A percentile compares a stretch with the other conserved stretches of the same genome.
These are phyloP conservation scores for Wallacemonas sp. DNA, from an alignment of 208 protist genomes.

Conservation along the genomic window DNA sequence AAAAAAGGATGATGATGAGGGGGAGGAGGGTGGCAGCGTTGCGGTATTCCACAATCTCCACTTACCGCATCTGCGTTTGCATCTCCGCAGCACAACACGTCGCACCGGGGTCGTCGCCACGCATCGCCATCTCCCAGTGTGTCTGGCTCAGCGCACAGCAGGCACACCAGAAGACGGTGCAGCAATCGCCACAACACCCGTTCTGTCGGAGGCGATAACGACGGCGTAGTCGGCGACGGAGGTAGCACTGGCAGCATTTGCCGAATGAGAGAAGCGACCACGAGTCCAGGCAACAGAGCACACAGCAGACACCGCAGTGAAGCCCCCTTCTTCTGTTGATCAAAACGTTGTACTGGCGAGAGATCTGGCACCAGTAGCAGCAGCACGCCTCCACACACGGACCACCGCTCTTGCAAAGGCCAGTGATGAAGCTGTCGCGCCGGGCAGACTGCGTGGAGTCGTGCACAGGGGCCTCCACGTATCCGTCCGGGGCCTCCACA, in stretches of 20 bases:
- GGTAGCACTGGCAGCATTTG: not conserved
- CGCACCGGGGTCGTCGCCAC: conserved; percentile 28
- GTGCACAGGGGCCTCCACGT: too few species aligned
- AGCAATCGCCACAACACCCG: conserved; percentile 15
- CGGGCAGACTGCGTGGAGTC: too few species aligned
- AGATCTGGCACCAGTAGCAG: conserved; percentile 35
- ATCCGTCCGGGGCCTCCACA: too few species aligned
- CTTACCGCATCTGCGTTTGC: too few species aligned
- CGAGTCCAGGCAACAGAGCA: conserved; percentile 8
- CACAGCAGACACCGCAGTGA: conserved; percentile 18
- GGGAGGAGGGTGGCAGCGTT: too few species aligned
- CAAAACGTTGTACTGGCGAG: conserved; percentile 24
- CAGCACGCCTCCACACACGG: conserved; percentile 37
- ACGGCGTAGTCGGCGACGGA: conserved; percentile 21
- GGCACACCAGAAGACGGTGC: conserved; percentile 15
- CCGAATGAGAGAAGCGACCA: not conserved
- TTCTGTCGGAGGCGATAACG: conserved; percentile 24
- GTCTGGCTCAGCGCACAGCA: conserved; percentile 25
- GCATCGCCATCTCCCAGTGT: conserved; percentile 29
- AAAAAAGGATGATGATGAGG: too few species aligned
- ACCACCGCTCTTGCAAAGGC: conserved; percentile 19
- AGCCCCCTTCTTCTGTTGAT: conserved; percentile 12
- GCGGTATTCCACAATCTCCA: too few species aligned
- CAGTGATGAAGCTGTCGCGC: too few species aligned
- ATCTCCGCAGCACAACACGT: not conserved